Conservation (phyloP, 2,329 filamentous ascomycete genomes). For the Madurella mycetomatis region DNA sequence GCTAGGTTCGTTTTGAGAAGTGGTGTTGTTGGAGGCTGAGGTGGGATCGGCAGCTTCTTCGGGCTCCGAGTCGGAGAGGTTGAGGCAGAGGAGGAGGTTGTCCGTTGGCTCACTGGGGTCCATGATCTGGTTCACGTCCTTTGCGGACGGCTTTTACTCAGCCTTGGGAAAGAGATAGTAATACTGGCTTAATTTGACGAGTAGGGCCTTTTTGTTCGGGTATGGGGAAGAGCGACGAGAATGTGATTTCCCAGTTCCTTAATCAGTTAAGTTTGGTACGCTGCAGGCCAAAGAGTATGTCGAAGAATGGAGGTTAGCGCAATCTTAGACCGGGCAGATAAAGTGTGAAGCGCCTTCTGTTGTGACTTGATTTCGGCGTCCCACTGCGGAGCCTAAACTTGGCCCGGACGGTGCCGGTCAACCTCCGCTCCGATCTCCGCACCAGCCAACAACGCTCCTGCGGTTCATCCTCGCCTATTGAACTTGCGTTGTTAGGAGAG, state of each 20-base stretch:
- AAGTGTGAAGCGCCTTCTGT: neutral
- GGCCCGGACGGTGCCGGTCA: neutral
- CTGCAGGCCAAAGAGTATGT: neutral
- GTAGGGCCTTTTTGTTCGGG: neutral
- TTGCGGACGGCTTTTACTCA: neutral
- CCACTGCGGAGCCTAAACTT: slow-evolving; percentile 2
- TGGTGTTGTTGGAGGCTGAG: slow-evolving; percentile 4
- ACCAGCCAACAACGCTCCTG: neutral
- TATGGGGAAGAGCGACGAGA: neutral
- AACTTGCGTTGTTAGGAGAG: too few relatives aligned
- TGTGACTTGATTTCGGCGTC: neutral
- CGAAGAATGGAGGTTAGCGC: neutral
- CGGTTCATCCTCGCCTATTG: neutral
- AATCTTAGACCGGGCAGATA: neutral
- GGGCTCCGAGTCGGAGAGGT: slow-evolving; percentile 34
- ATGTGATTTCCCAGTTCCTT: neutral
- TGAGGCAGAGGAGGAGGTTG: slow-evolving; percentile 36
- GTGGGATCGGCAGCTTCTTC: slow-evolving; percentile 19
- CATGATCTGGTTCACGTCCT: slow-evolving; percentile 21
- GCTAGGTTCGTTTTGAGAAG: slow-evolving; percentile 5
- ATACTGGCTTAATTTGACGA: neutral
- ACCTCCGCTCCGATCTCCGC: slow-evolving; percentile 8
- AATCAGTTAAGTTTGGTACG: neutral
- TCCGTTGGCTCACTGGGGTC: slow-evolving; percentile 30
- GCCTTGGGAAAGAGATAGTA: neutral